These are phyloP conservation scores for Gentiana macrophylla DNA, from an alignment of 257 asterid species.

Conservation along the genomic window DNA sequence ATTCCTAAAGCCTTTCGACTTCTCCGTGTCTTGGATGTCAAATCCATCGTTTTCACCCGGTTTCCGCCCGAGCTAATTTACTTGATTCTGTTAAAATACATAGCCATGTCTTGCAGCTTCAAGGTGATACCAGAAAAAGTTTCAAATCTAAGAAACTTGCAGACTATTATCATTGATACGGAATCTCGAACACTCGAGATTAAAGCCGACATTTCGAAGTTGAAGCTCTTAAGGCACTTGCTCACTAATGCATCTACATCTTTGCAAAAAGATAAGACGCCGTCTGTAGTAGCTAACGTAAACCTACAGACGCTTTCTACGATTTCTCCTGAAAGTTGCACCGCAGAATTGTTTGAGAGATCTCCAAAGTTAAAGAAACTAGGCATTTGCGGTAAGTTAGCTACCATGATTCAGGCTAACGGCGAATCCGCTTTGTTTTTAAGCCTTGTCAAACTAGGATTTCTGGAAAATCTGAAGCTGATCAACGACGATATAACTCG, in stretches of 20 bases:
- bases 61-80: not conserved
- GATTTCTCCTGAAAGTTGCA: constrained; percentile 49
- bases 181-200: not conserved
- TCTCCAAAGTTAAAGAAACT: constrained; percentile 31
- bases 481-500: constrained; percentile 22
- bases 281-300: constrained; percentile 5
- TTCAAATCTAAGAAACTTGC: constrained; percentile 5
- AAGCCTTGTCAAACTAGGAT: constrained; percentile 25
- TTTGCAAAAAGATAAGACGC: constrained; percentile 20
- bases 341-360: constrained; percentile 29
- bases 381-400: constrained; percentile 35
- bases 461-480: constrained; percentile 34
- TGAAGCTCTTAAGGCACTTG: constrained; percentile 5
- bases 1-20: not conserved
- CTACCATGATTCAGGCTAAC: constrained; percentile 23
- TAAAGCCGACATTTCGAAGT: constrained; percentile 8
- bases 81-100: not conserved
- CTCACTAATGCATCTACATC: constrained; percentile 4
- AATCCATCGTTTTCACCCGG: not conserved
- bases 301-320: constrained; percentile 40
- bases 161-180: constrained; percentile 10
- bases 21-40: constrained; percentile 11
- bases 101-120: not conserved
- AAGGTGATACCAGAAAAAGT: constrained; percentile 6
- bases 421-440: constrained; percentile 20